phyloP scores from a whole-genome alignment of 2,329 filamentous ascomycete species.

The Hyphodiscus sp. region DNA sequence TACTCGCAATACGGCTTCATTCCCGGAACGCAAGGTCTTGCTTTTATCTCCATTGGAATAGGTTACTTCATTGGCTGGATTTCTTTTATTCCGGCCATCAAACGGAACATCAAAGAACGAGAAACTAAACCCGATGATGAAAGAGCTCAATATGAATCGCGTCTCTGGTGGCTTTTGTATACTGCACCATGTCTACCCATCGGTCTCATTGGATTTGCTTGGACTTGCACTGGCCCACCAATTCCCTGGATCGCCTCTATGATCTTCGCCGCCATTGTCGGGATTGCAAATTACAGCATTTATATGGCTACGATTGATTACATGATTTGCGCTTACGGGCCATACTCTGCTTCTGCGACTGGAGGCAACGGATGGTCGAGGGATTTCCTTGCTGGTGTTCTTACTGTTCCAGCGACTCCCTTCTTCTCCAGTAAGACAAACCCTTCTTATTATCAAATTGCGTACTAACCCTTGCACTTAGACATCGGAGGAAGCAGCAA shows the following conservation, averaged over 20 bases:
- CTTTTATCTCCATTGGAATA: slow-evolving; percentile 60
- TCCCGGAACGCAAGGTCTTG: slow-evolving; percentile 48
- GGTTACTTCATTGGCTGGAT: slow-evolving; percentile 60
- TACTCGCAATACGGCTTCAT: slow-evolving; percentile 62
- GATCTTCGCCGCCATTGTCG: slow-evolving; percentile 59
- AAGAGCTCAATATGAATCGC: slow-evolving; percentile 61
- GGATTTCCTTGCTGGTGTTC: slow-evolving; percentile 66
- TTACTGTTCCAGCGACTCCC: slow-evolving; percentile 61
- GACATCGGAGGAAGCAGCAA: slow-evolving; percentile 38
- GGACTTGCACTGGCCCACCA: slow-evolving; percentile 57
- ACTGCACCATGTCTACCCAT: slow-evolving; percentile 55
- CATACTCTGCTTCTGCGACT: slow-evolving; percentile 67
- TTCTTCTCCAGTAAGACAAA: slow-evolving; percentile 43
- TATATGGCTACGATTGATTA: slow-evolving; percentile 76
- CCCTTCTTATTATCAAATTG: background rate
- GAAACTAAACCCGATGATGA: slow-evolving; percentile 45
- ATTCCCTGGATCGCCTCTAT: slow-evolving; percentile 64
- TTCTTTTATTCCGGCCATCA: slow-evolving; percentile 51
- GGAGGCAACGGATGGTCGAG: slow-evolving; percentile 70
- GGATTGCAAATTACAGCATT: slow-evolving; percentile 65
- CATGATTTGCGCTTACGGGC: slow-evolving; percentile 68
- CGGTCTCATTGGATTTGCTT: slow-evolving; percentile 64
- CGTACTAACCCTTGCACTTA: slow-evolving; percentile 14
- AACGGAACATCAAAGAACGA: slow-evolving; percentile 45
- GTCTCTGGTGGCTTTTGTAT: slow-evolving; percentile 59